Evolutionary conservation across 345 rosid genomes (phyloP).

Genomic region (Kandelia obovata): DNA sequence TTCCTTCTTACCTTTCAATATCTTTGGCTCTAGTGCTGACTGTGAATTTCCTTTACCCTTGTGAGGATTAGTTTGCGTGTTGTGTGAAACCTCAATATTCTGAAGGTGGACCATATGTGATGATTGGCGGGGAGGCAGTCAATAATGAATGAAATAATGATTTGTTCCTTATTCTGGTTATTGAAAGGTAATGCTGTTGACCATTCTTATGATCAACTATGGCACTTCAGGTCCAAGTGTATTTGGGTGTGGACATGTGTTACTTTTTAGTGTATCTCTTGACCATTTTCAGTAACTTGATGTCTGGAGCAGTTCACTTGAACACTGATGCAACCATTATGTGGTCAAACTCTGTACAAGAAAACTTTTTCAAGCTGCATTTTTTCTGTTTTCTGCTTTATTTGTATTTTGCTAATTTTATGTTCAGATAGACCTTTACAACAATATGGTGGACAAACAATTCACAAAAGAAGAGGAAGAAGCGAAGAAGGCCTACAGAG

Average conservation of each 20-base stretch:
- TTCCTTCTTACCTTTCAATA: too few relatives aligned
- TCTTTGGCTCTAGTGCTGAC: too few relatives aligned
- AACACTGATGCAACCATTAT: background rate
- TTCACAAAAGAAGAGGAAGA: slow-evolving; percentile 73
- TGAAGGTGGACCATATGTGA: too few relatives aligned
- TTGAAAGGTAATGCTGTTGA: too few relatives aligned
- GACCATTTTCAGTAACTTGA: background rate
- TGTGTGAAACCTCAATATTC: too few relatives aligned
- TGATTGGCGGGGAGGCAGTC: too few relatives aligned
- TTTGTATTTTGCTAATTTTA: background rate
- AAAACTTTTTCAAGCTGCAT: background rate
- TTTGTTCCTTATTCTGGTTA: too few relatives aligned
- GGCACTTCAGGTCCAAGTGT: background rate
- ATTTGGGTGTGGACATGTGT: background rate
- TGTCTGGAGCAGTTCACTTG: background rate
- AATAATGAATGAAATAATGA: too few relatives aligned
- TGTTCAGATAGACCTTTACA: slow-evolving; percentile 74
- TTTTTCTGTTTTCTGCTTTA: background rate
- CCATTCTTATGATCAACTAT: too few relatives aligned
- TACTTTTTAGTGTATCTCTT: background rate
- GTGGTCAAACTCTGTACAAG: too few relatives aligned
- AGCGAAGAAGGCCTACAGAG: slow-evolving; percentile 77
- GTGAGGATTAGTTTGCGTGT: too few relatives aligned
- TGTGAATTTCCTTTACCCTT: too few relatives aligned
- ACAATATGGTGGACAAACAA: slow-evolving; percentile 87